Evolutionary conservation across 148 eudicot species (phyloP).

Genomic region (Nepenthes mirabilis): DNA sequence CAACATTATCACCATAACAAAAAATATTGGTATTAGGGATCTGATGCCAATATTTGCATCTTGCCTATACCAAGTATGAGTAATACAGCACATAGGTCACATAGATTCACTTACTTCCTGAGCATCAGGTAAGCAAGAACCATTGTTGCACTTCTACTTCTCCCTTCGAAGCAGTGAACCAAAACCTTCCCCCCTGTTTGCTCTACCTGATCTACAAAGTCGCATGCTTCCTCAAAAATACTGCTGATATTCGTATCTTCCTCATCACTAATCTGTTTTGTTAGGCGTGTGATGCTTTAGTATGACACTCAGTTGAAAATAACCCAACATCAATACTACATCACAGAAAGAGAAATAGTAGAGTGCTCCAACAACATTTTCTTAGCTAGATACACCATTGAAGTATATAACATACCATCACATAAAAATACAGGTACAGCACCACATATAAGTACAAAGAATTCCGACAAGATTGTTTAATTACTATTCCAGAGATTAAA

Average conservation of each 20-base stretch:
- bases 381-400: too few species aligned
- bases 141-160: conserved; percentile 89
- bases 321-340: too few species aligned
- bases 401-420: too few species aligned
- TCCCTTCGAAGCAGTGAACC: conserved; percentile 99
- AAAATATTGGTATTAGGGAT: background rate
- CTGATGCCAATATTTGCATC: background rate
- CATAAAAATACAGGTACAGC: too few species aligned
- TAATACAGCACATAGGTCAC: background rate
- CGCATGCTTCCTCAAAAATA: conserved; percentile 78
- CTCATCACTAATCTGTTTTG: conserved; percentile 67
- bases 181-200: conserved; percentile 70
- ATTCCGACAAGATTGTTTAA: too few species aligned
- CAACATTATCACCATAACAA: too few species aligned
- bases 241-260: conserved; percentile 75
- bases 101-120: conserved; percentile 57
- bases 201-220: conserved; percentile 63
- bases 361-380: too few species aligned
- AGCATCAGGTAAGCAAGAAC: conserved; percentile 87
- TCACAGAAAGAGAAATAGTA: too few species aligned
- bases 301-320: background rate
- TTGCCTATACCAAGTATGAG: background rate
- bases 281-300: background rate
- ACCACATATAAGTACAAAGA: too few species aligned
- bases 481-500: too few species aligned